Evolutionary conservation across 805 yeast species (phyloP).

Genomic region (Danielia oregonensis): DNA sequence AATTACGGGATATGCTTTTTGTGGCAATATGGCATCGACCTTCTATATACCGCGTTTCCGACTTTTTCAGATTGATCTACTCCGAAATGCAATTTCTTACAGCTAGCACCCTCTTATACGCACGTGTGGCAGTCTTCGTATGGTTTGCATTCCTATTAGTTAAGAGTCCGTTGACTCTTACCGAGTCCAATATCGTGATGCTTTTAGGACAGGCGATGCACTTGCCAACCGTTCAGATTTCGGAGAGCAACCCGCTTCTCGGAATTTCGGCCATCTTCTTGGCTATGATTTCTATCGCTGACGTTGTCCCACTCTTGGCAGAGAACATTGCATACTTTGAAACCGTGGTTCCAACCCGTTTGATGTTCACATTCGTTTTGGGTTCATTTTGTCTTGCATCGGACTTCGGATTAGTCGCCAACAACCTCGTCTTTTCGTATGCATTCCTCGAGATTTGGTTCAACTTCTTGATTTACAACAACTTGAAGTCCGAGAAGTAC

Average conservation of each 20-base stretch:
- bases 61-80: neutral
- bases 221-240: constrained; percentile 31
- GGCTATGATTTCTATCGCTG: constrained; percentile 43
- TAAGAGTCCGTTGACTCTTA: constrained; percentile 44
- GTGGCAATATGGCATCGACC: too few species aligned
- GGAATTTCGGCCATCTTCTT: constrained; percentile 50
- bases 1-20: too few species aligned
- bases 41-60: too few species aligned
- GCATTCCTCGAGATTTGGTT: constrained; percentile 68
- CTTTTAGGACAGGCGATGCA: constrained; percentile 60
- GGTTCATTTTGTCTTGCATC: constrained; percentile 49
- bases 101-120: constrained; percentile 44
- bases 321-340: constrained; percentile 52
- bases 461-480: constrained; percentile 56
- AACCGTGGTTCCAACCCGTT: constrained; percentile 55
- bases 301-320: constrained; percentile 48
- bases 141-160: constrained; percentile 43
- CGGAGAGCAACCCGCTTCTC: constrained; percentile 39
- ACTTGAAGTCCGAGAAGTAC: constrained; percentile 62
- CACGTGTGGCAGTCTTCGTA: constrained; percentile 44
- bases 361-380: constrained; percentile 46
- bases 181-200: constrained; percentile 45
- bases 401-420: constrained; percentile 47
- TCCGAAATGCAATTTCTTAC: constrained; percentile 48
- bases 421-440: constrained; percentile 58